Conservation (phyloP, 1,139 yeast species). For the Scheffersomyces segobiensis region DNA sequence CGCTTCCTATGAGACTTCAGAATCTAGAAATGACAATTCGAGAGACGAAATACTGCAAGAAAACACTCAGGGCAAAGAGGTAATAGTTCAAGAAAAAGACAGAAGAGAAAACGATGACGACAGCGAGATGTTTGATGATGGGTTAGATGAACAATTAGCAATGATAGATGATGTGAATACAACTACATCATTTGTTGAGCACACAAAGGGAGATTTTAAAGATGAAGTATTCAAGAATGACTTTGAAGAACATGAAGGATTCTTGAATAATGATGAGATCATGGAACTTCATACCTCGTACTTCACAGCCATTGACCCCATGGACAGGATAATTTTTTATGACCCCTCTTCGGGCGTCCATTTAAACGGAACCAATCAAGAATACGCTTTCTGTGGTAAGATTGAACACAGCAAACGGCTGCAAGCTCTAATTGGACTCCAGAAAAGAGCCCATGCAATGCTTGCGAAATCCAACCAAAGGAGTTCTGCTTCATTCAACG, state of each 20-base stretch:
- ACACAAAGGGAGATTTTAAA: background rate
- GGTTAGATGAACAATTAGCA: constrained; percentile 26
- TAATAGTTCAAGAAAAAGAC: background rate
- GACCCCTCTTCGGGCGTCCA: constrained; percentile 20
- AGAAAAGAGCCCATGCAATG: background rate
- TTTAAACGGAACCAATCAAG: constrained; percentile 4
- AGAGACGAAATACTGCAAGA: background rate
- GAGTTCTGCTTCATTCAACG: background rate
- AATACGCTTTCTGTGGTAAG: constrained; percentile 4
- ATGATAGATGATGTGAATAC: constrained; percentile 6
- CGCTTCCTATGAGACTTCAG: background rate
- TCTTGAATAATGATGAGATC: constrained; percentile 27
- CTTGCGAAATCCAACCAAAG: background rate
- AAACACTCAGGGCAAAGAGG: background rate
- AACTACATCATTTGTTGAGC: background rate
- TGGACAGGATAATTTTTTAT: constrained; percentile 16
- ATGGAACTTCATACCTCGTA: constrained; percentile 38
- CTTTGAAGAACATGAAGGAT: constrained; percentile 25
- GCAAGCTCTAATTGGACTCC: background rate
- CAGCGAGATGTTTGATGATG: constrained; percentile 29
- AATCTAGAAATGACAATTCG: background rate
- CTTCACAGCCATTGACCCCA: constrained; percentile 24
- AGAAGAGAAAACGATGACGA: constrained; percentile 14
- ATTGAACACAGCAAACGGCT: constrained; percentile 21
- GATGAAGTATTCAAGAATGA: constrained; percentile 9